A percentile compares a stretch with the other conserved stretches of the same genome.
Conservation (phyloP, 495 filamentous ascomycete genomes). For the Thozetella sp. region DNA sequence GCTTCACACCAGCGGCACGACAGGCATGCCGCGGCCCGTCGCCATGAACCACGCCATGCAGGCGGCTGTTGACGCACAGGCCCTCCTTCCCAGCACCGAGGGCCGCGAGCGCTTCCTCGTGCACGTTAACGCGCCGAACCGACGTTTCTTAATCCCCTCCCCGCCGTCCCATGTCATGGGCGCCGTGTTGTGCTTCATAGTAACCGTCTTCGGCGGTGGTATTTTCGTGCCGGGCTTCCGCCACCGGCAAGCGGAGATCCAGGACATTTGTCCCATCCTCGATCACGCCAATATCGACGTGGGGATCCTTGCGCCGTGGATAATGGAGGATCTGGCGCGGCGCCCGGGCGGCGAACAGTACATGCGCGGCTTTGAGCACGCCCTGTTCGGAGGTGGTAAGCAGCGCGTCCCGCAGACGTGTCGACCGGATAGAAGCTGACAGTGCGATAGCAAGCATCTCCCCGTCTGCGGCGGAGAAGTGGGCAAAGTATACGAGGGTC, state of each 20-base stretch:
- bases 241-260: not conserved
- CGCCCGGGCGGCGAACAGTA: not conserved
- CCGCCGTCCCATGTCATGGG: not conserved
- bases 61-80: too few species aligned
- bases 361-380: not conserved
- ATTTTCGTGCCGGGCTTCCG: not conserved
- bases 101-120: too few species aligned
- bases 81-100: too few species aligned
- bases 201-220: not conserved
- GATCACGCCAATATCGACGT: not conserved
- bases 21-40: too few species aligned
- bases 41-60: too few species aligned
- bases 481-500: too few species aligned
- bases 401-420: not conserved
- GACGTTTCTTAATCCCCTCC: too few species aligned
- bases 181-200: not conserved
- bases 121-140: too few species aligned
- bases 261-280: not conserved
- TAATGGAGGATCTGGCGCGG: not conserved
- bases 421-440: not conserved
- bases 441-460: not conserved
- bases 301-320: not conserved
- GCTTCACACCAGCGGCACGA: not conserved
- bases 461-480: not conserved
- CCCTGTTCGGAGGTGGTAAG: not conserved